Evolutionary conservation across 208 protist species (phyloP), one percentile per base, ranked within the genome.

Genomic region (Leishmania tarentolae): DNA sequence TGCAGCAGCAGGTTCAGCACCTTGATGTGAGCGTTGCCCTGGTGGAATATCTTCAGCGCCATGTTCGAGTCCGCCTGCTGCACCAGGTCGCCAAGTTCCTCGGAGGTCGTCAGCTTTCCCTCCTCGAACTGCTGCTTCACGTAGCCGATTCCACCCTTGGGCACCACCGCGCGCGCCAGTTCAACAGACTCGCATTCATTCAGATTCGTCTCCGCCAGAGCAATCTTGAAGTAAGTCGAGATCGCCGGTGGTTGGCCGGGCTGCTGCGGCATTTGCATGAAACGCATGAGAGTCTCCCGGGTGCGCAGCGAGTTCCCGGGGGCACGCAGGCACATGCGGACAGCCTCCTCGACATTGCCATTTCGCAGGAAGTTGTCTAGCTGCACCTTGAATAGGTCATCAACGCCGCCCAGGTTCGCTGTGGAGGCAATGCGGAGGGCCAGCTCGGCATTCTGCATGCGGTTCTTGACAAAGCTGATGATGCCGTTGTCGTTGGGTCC

Each of bases 11-110:
- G 86, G 75, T 96, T 94, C 44, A 98, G 89, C 83, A 98, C 98
- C 89, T 99, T 99, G 40, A 89, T 90, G 40, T 98, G 95, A 8
- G 90, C 86, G 47, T 98, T 90, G 40, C 93, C 96, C 53, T 97
- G 88, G 80, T 99, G 89, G 88, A 99, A 99, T n/a, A 99, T 97
- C 66, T 96, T 98, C 35, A 99, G 96, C 13, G 99, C 99, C 56
- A 99, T 91, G 63, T 99, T 97, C 59, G 88, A 82, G 53, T 95
- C 86, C 47, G 87, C 89, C 47, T 85, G 93, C 75, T 95, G 89
- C 35, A 99, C 85, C 9, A 99, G 70, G 93, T 99, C 99, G 68
- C 99, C 99, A 31, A 99, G 96, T 86, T 99, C 98, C 88, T 99
- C 99, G 57, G 91, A 98, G 76, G 96, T 93, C 57, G 99, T 99